Conservation (phyloP, 495 filamentous ascomycete genomes). For the Xanthoparmelia taractica region DNA sequence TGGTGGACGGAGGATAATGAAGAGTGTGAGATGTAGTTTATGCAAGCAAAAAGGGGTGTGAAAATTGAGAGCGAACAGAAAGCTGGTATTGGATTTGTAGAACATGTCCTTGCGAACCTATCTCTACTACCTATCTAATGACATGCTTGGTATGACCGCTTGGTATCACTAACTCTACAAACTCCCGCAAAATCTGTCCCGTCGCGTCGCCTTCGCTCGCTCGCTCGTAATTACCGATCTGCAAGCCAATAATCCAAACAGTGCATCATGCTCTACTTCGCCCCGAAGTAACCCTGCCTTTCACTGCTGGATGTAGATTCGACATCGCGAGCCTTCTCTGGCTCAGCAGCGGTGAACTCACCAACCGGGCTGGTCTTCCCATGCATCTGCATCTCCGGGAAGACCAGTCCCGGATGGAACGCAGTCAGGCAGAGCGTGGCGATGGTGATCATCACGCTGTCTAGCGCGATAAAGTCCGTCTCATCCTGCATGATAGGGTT, state of each 20-base stretch:
- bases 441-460: constrained; percentile 47
- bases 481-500: constrained; percentile 60
- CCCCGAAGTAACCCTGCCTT: neutral
- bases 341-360: constrained; percentile 10
- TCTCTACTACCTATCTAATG: no score
- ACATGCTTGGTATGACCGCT: no score
- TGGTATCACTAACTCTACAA: neutral
- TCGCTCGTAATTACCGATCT: neutral
- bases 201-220: neutral
- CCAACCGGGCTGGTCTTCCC: constrained; percentile 10
- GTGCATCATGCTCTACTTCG: neutral
- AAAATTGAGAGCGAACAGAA: no score
- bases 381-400: constrained; percentile 35
- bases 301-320: constrained; percentile 8
- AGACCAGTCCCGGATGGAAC: constrained; percentile 44
- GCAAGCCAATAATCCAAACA: neutral
- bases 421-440: constrained; percentile 39
- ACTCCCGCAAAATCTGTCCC: neutral
- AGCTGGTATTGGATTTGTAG: no score
- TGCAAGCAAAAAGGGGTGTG: no score
- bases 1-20: no score
- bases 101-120: no score
- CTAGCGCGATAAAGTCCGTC: constrained; percentile 54
- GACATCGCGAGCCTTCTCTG: constrained; percentile 2
- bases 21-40: no score